Conservation (phyloP, 306 rosid species). For the Vigna angularis region DNA sequence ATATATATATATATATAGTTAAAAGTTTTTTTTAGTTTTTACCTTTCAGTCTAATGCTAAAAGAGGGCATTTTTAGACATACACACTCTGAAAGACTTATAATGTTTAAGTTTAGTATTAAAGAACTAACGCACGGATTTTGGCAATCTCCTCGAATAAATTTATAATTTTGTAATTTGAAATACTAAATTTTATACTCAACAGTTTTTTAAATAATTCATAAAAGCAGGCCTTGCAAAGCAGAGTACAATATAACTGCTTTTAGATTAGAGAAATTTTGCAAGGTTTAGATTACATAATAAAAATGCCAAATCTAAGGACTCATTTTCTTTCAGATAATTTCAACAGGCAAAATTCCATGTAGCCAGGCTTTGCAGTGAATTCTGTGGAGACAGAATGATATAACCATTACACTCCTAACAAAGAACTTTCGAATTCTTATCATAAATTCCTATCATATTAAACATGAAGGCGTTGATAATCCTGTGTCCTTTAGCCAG, state of each 20-base stretch:
- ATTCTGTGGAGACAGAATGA: no score
- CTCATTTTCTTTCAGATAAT: conserved; percentile 5
- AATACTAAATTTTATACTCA: no score
- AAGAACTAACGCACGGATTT: no score
- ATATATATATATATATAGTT: no score
- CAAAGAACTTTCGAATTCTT: conserved; percentile 7
- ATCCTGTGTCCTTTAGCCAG: not conserved
- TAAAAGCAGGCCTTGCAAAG: not conserved
- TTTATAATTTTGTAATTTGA: no score
- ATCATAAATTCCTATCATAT: conserved; percentile 25
- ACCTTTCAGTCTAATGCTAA: no score
- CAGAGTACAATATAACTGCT: not conserved
- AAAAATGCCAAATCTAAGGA: conserved; percentile 5
- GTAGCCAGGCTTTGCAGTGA: not conserved
- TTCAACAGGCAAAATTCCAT: not conserved
- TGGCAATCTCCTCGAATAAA: no score
- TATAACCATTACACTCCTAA: not conserved
- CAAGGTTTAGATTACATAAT: no score
- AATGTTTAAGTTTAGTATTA: no score
- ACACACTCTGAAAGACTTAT: no score
- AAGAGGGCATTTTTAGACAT: no score
- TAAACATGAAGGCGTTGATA: conserved; percentile 31
- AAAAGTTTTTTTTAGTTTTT: no score
- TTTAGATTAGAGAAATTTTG: conserved; percentile 26
- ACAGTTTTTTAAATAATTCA: not conserved